phyloP scores from a whole-genome alignment of 1,284 basidiomycete species.

The Heterobasidion parviporum region DNA sequence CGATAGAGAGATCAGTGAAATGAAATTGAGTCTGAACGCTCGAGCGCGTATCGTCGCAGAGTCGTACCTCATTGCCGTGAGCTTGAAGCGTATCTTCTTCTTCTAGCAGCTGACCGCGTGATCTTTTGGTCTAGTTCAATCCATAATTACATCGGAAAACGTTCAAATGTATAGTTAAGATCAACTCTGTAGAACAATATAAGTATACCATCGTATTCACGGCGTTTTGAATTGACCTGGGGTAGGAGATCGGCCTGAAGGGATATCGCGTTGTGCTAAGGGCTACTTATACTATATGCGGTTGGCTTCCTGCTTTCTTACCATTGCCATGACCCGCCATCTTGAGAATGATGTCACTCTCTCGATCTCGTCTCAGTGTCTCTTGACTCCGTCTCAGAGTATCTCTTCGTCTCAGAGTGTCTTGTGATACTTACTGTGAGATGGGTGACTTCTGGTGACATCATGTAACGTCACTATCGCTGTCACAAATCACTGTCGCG shows the following conservation, averaged over 20 bases:
- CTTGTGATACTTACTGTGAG: too few relatives aligned
- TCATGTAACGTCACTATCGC: neutral
- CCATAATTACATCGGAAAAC: neutral
- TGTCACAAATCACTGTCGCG: neutral
- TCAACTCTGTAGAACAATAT: neutral
- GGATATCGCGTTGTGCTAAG: too few relatives aligned
- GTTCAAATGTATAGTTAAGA: neutral
- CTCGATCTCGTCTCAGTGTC: too few relatives aligned
- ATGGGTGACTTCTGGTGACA: neutral
- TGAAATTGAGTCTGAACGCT: constrained; percentile 90
- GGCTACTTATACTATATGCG: too few relatives aligned
- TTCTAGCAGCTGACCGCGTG: constrained; percentile 10
- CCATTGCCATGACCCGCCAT: too few relatives aligned
- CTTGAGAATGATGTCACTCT: too few relatives aligned
- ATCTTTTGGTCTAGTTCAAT: neutral
- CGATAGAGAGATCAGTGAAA: constrained; percentile 85
- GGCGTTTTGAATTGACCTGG: too few relatives aligned
- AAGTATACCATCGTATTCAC: neutral
- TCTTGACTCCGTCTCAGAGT: too few relatives aligned
- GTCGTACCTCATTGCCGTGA: constrained; percentile 70
- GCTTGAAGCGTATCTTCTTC: constrained; percentile 22
- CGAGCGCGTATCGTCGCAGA: constrained; percentile 97
- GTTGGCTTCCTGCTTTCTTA: too few relatives aligned
- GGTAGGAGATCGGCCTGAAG: too few relatives aligned
- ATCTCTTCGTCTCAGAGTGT: too few relatives aligned